Evolutionary conservation across 2,329 filamentous ascomycete species (phyloP).

Genomic region (Apiospora rasikravindrae): DNA sequence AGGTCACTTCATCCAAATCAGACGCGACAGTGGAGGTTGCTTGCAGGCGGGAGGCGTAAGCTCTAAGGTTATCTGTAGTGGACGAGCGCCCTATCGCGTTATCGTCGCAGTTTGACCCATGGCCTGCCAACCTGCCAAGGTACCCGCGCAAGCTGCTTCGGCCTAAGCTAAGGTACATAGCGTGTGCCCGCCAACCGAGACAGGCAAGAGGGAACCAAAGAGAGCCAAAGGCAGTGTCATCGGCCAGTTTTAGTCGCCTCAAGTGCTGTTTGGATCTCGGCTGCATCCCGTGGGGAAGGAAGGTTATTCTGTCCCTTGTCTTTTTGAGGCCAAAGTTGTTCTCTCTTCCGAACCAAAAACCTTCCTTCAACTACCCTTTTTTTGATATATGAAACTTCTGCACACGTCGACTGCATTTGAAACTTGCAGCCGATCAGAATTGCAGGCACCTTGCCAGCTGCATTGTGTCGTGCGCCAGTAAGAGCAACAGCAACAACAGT

Average conservation of each 20-base stretch:
- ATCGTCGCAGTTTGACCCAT: not conserved
- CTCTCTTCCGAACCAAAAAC: not conserved
- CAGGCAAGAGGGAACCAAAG: slow-evolving; percentile 3
- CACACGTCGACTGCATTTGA: not conserved
- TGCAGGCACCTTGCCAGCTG: slow-evolving; percentile 15
- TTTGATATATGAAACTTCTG: not conserved
- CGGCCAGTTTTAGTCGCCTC: slow-evolving; percentile 1
- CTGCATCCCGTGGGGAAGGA: slow-evolving; percentile 12
- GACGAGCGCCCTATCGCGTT: not conserved
- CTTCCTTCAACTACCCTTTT: not conserved
- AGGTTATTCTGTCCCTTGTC: slow-evolving; percentile 4
- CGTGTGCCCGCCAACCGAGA: slow-evolving; percentile 12
- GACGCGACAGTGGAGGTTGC: not conserved
- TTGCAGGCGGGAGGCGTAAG: not conserved
- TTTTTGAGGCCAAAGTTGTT: not conserved
- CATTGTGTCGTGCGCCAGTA: slow-evolving; percentile 7
- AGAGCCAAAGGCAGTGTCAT: slow-evolving; percentile 3
- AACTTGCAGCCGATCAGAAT: not conserved
- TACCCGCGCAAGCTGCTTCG: not conserved
- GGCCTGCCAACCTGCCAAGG: not conserved
- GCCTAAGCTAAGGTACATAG: no score
- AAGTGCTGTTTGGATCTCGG: slow-evolving; percentile 15
- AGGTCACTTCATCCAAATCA: not conserved
- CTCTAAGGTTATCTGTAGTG: slow-evolving; percentile 10
- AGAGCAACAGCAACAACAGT: not conserved